Base-by-base conservation (phyloP, 2,329 filamentous ascomycete species). In the Venturiaceae sp. region DNA sequence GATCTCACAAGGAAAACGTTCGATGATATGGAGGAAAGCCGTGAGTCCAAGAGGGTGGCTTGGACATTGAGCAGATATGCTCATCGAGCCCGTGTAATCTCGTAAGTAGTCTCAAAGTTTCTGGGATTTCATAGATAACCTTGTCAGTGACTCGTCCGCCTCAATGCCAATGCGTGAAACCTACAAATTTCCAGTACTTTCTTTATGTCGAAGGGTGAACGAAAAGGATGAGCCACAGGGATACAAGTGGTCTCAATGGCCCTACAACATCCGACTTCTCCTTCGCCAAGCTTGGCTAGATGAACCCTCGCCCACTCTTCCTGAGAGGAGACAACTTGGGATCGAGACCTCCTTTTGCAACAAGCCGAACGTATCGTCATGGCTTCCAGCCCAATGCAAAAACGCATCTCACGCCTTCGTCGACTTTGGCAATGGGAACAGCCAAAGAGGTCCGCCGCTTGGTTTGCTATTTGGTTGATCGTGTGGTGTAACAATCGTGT, bases 21-120 rank as follows among this genome's bases (percentile, higher is more conserved):
- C 13, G 58, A 68, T 13, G 60, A 65, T 23, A 59, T 75, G 16
- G 67, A 74, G 60, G 62, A 62, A 9, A 64, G 70, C 28, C 65
- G 71, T 19, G 66, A 72, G 58, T 70, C 69, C 59, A 64, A 72
- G 41, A 66, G 66, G 32, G 69, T 69, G 26, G 72, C 70, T 16
- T 74, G 72, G 71, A 71, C 68, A 2, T 70, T 71, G 19, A 66
- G 67, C 37, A 66, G 70, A 53, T 71, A 74, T 63, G 66, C 75
- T 21, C 66, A 68, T 28, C 63, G 69, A n/a, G 73, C 71, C 7
- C 66, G 68, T 21, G 67, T 71, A 13, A 66, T 71, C 13, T 1
- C 23, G 13, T 68, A 66, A 9, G 67, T 68, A n/a, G n/a, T n/a
- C n/a, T n/a, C n/a, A n/a, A n/a, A n/a, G n/a, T n/a, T n/a, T n/a